Conservation (phyloP, 2,329 filamentous ascomycete species). For the Aspergillus sp. region DNA sequence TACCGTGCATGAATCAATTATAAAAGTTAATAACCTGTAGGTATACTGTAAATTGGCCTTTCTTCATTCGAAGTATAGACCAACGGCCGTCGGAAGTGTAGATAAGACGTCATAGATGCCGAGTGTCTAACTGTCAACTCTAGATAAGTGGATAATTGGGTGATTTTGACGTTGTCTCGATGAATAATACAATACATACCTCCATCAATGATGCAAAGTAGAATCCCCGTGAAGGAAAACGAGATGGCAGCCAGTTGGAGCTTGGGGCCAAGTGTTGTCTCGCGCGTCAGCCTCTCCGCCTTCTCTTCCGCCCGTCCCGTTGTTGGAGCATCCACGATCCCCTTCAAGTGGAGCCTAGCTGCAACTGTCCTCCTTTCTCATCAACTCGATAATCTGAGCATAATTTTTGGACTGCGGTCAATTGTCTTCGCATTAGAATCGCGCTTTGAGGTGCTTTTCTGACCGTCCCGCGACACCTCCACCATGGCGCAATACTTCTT, state of each 20-base stretch:
- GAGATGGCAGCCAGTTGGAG: neutral
- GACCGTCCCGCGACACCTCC: neutral
- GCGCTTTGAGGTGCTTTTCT: neutral
- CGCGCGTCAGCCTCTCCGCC: slow-evolving; percentile 8
- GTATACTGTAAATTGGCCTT: too few relatives aligned
- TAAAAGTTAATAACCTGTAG: too few relatives aligned
- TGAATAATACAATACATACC: neutral
- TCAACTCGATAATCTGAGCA: neutral
- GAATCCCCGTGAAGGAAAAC: neutral
- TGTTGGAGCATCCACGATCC: neutral
- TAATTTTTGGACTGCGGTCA: neutral
- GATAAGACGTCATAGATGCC: too few relatives aligned
- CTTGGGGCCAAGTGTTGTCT: slow-evolving; percentile 40
- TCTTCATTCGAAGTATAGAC: too few relatives aligned
- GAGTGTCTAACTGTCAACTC: too few relatives aligned
- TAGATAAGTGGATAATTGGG: too few relatives aligned
- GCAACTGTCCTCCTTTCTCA: neutral
- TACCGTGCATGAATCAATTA: too few relatives aligned
- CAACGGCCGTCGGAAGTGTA: too few relatives aligned
- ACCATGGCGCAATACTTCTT: slow-evolving; percentile 79
- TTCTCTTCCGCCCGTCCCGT: slow-evolving; percentile 9
- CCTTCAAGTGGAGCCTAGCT: slow-evolving; percentile 1
- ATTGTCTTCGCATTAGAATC: neutral
- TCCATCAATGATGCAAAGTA: neutral
- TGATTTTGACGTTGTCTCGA: neutral